These are phyloP conservation scores for Clonostachys rosea DNA, from an alignment of 2,329 filamentous ascomycete genomes.

Conservation along the genomic window DNA sequence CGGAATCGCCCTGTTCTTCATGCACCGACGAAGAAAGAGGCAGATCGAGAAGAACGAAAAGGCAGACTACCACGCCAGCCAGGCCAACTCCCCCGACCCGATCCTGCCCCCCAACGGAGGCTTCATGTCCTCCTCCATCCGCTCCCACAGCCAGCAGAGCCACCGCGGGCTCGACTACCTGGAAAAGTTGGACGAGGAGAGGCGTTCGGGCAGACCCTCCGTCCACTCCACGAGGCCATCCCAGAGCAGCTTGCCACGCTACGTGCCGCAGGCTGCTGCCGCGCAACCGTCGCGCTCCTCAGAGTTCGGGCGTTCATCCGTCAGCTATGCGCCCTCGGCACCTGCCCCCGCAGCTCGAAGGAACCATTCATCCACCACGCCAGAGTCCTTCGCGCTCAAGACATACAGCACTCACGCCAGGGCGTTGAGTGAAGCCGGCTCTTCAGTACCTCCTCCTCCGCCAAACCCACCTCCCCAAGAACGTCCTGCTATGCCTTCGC, in stretches of 20 bases:
- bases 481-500: conserved; percentile 19
- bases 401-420: background rate
- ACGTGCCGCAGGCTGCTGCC: too few species aligned
- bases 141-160: conserved; percentile 10
- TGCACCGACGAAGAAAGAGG: conserved; percentile 42
- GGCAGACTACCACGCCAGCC: conserved; percentile 4
- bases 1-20: conserved; percentile 33
- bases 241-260: too few species aligned
- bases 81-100: conserved; percentile 10
- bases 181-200: conserved; percentile 25
- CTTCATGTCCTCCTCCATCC: conserved; percentile 14
- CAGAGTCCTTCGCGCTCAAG: too few species aligned
- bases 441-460: conserved; percentile 15
- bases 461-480: conserved; percentile 12
- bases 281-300: too few species aligned
- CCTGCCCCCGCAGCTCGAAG: background rate
- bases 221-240: background rate
- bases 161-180: conserved; percentile 26
- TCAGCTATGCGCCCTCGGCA: background rate
- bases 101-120: conserved; percentile 13
- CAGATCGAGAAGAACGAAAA: conserved; percentile 19
- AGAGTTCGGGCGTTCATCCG: too few species aligned
- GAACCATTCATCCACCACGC: too few species aligned
- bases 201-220: too few species aligned
- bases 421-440: background rate